Conservation (phyloP, 1,284 basidiomycete genomes). For the Moesziomyces globuligerus region DNA sequence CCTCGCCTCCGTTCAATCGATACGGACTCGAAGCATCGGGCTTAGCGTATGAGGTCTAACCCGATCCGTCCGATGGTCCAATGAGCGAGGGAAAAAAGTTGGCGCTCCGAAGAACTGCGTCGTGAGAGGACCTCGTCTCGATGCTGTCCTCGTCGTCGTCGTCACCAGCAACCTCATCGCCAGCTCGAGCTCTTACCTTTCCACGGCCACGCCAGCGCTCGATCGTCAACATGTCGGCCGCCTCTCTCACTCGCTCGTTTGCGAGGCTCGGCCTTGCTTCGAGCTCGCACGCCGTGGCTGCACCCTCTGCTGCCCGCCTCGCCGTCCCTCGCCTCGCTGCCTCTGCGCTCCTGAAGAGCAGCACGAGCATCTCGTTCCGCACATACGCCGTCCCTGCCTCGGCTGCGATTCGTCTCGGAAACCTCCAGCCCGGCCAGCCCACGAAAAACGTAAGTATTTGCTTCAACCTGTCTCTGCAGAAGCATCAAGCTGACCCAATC, state of each 20-base stretch:
- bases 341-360: slow-evolving; percentile 1
- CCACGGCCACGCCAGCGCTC: background rate
- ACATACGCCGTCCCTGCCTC: slow-evolving; percentile 35
- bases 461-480: background rate
- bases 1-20: too few species aligned
- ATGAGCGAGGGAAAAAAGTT: background rate
- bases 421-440: slow-evolving; percentile 43
- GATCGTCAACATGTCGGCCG: slow-evolving; percentile 37
- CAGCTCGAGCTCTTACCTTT: too few species aligned
- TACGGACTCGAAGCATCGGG: too few species aligned
- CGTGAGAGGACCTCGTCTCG: too few species aligned
- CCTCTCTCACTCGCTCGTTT: slow-evolving; percentile 32
- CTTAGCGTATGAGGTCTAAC: too few species aligned
- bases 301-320: slow-evolving; percentile 15
- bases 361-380: slow-evolving; percentile 4
- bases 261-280: slow-evolving; percentile 31
- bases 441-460: slow-evolving; percentile 35
- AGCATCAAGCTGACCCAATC: background rate
- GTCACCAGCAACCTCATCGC: background rate
- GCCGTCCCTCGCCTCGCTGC: slow-evolving; percentile 12
- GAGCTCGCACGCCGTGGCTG: slow-evolving; percentile 12
- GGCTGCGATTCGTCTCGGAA: slow-evolving; percentile 35
- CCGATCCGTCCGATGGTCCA: background rate
- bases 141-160: background rate
- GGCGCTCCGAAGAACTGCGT: slow-evolving; percentile 1